phyloP scores from a whole-genome alignment of 2,329 filamentous ascomycete genomes.

The Ceratocystis colombiana region DNA sequence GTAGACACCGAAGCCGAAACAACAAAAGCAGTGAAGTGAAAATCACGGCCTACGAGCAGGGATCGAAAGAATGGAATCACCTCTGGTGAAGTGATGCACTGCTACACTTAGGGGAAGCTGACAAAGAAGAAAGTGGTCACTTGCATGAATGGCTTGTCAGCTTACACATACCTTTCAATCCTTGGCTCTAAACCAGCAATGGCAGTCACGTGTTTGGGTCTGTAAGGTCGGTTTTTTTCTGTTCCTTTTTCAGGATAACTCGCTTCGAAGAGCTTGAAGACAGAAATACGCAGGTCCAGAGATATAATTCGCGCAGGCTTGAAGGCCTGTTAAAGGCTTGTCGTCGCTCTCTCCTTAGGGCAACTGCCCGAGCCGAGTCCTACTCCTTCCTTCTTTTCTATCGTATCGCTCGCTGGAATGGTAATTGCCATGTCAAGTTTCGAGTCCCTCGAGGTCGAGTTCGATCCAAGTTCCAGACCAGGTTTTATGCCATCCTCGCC shows the following conservation, averaged over 20 bases:
- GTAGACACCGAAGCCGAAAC: background rate
- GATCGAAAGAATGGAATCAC: background rate
- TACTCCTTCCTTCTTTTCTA: background rate
- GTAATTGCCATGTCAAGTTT: background rate
- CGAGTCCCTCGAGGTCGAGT: background rate
- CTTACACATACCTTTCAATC: background rate
- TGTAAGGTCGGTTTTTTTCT: too few species aligned
- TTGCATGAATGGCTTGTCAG: background rate
- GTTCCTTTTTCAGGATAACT: background rate
- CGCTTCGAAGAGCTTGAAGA: too few species aligned
- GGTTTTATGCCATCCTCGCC: background rate
- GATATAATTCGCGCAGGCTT: background rate
- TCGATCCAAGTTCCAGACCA: background rate
- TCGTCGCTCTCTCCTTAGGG: background rate
- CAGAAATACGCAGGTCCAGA: background rate
- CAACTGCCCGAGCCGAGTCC: conserved; percentile 1
- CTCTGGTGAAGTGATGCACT: background rate
- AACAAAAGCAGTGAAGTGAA: background rate
- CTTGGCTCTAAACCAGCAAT: background rate
- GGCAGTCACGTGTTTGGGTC: background rate
- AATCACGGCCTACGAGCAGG: background rate
- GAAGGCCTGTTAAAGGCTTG: background rate
- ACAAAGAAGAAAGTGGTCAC: background rate
- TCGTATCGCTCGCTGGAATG: background rate
- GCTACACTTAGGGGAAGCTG: background rate